Base-by-base conservation (phyloP, 2,329 filamentous ascomycete genomes). In the Camillea tinctor region DNA sequence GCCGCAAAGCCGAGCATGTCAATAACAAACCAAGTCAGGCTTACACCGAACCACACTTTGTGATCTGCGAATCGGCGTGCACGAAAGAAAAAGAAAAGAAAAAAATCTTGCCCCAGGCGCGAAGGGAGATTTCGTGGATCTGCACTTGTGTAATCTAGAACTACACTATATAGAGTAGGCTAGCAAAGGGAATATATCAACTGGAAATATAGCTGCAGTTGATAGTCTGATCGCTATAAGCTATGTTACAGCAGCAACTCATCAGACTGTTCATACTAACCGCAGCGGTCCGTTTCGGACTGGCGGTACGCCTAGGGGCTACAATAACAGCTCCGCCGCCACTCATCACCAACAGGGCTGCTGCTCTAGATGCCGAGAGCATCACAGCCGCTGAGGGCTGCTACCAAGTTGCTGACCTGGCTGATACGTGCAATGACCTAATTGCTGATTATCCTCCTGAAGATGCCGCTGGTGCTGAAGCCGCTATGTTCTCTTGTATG, bases 91-190 rank as follows among this genome's bases (percentile, higher is more conserved):
- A 26, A 36, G 48, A 50, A 49, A 60, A 40, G 44, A 50, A 49
- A 17, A 7, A 55, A 53, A 56, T 58, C 20, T 54, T 54, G 60
- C 63, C 63, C 56, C 36, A 49, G 60, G 61, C 50, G 61, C 55
- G 63, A 48, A 60, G 24, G 50, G 30, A 57, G 60, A 64, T 66
- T 55, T 55, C 58, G 59, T 54, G 52, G n/a, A 58, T 44, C 36
- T 44, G 17, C 36, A 44, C 36, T n/a, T 44, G 17, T 44, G 36
- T 44, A 44, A 44, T 44, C 36, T 44, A 44, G 36, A 15, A 44
- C 36, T 44, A n/a, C 36, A 11, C 36, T 44, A 44, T 44, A n/a
- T 44, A 44, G 36, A 44, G 36, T 44, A 44, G 36, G 2, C 17
- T n/a, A 44, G 17, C n/a, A 17, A n/a, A 30, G 13, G 13, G 26